Evolutionary conservation across 805 yeast species (phyloP), one percentile per base, ranked within the genome.

Genomic region (Schizosaccharomyces lindneri): DNA sequence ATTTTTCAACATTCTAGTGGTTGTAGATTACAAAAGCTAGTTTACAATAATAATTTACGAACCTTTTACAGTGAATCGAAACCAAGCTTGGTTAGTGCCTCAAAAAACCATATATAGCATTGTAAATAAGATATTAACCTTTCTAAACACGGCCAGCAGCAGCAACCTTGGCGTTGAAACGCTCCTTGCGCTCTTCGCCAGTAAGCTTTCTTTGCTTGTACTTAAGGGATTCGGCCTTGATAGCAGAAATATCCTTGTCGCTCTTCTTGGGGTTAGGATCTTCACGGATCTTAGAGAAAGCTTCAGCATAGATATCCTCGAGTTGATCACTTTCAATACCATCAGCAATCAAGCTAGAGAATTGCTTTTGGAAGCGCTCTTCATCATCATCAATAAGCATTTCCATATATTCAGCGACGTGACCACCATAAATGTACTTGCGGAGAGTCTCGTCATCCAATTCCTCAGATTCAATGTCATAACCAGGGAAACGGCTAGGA

Each of bases 401-500:
- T 83, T 90, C 98, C 95, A 90, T 90, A 93, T 90, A 90, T 83
- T 90, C 97, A 74, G 98, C 83, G 74, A 90, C 88, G 85, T 90
- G 98, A 78, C 97, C 97, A 82, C 95, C 97, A 75, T 90, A 85
- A 82, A 90, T 90, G 95, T 93, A 93, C 79, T 86, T 87, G 87
- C 97, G 87, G 77, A 93, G 83, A 70, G 82, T 78, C 75, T 90
- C 98, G 72, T 96, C 87, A 75, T 90, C 98, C 72, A 93, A 83
- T 81, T 90, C 98, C 81, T 93, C 95, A 72, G 84, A 74, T 81
- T 90, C 98, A 72, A 90, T 87, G 78, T 90, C 98, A 94, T 90
- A 90, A 81, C 98, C 98, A 79, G 98, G 98, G 95, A 89, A 93
- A 85, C 98, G 89, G 83, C 89, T 89, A 75, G 95, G 86, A 71